Evolutionary conservation across 805 yeast genomes (phyloP).

Genomic region (Yamadazyma kitorensis): DNA sequence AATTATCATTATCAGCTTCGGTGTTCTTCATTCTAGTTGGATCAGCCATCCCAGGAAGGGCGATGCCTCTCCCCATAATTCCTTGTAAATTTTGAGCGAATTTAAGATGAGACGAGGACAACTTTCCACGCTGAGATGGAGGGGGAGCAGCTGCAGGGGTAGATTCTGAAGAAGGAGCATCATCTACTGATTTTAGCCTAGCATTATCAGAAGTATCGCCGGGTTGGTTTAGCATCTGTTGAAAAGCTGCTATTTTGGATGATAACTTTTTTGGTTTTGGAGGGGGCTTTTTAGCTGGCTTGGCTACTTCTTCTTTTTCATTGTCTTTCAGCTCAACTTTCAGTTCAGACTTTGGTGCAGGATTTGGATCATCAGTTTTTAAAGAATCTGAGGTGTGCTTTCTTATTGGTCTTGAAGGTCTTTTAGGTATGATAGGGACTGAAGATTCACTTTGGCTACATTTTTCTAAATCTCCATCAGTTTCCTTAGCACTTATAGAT

Average conservation of each 20-base stretch:
- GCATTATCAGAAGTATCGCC: not conserved
- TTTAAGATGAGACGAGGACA: constrained; percentile 38
- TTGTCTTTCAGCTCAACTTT: not conserved
- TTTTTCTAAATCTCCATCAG: constrained; percentile 5
- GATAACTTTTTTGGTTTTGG: constrained; percentile 77
- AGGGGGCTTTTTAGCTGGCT: constrained; percentile 42
- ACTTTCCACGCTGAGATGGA: constrained; percentile 13
- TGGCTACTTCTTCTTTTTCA: not conserved
- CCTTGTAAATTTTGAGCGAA: constrained; percentile 63
- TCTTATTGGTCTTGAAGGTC: constrained; percentile 7
- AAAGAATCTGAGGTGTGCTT: no score
- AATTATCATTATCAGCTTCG: constrained; percentile 13
- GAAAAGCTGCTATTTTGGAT: constrained; percentile 77
- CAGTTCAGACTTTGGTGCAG: not conserved
- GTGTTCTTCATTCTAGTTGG: constrained; percentile 23
- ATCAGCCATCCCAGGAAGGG: constrained; percentile 53
- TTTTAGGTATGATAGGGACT: constrained; percentile 7
- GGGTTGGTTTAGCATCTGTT: constrained; percentile 57
- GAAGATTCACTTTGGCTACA: constrained; percentile 1
- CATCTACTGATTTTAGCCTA: not conserved
- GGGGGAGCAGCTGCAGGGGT: constrained; percentile 4
- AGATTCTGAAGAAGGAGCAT: no score
- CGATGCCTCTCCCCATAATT: constrained; percentile 49
- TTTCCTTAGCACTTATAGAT: constrained; percentile 8
- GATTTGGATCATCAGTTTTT: not conserved